These are phyloP conservation scores for Trypanosoma boissoni DNA, from an alignment of 208 protist genomes.

Conservation along the genomic window DNA sequence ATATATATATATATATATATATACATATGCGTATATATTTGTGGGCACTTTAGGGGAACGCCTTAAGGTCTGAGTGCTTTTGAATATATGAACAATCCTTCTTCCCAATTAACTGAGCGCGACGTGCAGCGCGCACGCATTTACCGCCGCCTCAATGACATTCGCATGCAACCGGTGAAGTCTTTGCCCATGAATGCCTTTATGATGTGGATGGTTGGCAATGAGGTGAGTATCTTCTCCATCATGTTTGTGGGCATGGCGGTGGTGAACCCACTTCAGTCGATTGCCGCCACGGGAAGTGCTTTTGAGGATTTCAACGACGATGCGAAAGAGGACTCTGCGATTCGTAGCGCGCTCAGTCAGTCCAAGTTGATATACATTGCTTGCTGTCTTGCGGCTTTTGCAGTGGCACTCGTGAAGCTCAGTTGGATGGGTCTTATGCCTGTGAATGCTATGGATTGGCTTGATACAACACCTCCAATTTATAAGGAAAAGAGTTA, in stretches of 20 bases:
- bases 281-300: constrained; percentile 44
- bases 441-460: constrained; percentile 79
- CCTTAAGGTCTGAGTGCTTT: constrained; percentile 9
- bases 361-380: constrained; percentile 81
- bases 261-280: constrained; percentile 68
- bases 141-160: constrained; percentile 57
- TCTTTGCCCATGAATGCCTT: constrained; percentile 82
- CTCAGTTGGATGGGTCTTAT: constrained; percentile 85
- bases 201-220: constrained; percentile 90
- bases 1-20: neutral
- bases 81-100: constrained; percentile 9
- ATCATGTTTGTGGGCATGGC: constrained; percentile 91
- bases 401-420: constrained; percentile 77
- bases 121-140: constrained; percentile 50
- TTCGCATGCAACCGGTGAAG: constrained; percentile 74
- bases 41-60: constrained; percentile 1
- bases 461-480: constrained; percentile 64
- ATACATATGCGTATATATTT: constrained; percentile 1
- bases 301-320: constrained; percentile 70
- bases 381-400: constrained; percentile 59
- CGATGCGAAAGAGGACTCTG: constrained; percentile 48
- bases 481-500: constrained; percentile 57
- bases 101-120: constrained; percentile 38
- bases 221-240: constrained; percentile 85
- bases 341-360: constrained; percentile 44